Base-by-base conservation (phyloP, 2,329 filamentous ascomycete species). In the Epichloe baconii region DNA sequence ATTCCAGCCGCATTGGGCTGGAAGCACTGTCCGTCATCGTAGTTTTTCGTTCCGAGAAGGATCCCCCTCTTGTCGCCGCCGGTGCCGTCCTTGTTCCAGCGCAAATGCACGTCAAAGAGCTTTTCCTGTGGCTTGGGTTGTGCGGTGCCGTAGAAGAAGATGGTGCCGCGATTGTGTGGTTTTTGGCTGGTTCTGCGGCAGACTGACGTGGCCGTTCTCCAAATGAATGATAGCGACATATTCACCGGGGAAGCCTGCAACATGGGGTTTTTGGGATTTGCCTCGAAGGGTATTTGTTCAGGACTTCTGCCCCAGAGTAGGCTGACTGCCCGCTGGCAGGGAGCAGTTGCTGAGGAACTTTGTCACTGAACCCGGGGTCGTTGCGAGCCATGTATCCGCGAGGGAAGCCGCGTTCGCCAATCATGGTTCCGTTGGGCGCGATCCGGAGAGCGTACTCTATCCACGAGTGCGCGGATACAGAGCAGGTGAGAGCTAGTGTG, bases 21-120 rank as follows among this genome's bases (percentile, higher is more conserved):
- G 65, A 89, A 89, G 72, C 93, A 98, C 61, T 88, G 85, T 26
- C 85, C 86, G 60, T 98, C 93, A 61, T 97, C 93, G 65, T 82
- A 98, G 71, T 86, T 82, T 58, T 88, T 82, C 1, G 80, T 85
- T 0, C 84, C 80, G 38, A 97, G 71, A 12, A 97, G 80, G 42
- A 74, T 73, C 93, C 93, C 93, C 41, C 85, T 80, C 47, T 78
- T 75, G 64, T 96, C 83, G 21, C 90, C 91, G 19, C 90, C 89
- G 5, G 78, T 85, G 54, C 90, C 90, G 52, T 88, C 82, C 17
- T 74, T 65, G 45, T 81, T 95, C 93, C 93, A 97, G 36, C 73
- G 65, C 48, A 83, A 73, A 56, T 95, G 81, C 36, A 96, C 83
- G 61, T 88, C 80, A 38, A 68, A 66, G 49, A 76, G 65, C 42